Percentiles rank a stretch among this genome's conserved stretches.
Evolutionary conservation across 352 stramenopile species (phyloP).

Genomic region (Phytophthora sojae): DNA sequence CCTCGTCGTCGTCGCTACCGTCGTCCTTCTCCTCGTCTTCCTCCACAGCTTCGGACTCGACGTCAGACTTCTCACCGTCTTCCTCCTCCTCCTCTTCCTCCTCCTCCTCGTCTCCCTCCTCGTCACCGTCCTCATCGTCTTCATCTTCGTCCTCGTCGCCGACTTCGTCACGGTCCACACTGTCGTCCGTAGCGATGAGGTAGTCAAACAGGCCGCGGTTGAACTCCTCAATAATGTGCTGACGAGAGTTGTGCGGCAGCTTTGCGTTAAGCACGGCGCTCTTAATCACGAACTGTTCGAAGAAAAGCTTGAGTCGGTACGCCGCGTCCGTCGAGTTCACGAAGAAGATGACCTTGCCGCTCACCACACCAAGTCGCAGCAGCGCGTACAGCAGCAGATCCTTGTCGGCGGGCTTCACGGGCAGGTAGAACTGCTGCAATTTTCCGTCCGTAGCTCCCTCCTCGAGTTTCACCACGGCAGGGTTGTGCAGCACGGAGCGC

Average conservation of each 20-base stretch:
- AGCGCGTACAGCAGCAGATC: conserved; percentile 98
- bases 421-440: conserved; percentile 97
- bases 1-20: conserved; percentile 54
- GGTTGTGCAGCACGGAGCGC: conserved; percentile 97
- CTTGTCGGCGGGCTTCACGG: conserved; percentile 92
- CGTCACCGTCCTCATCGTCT: conserved; percentile 74
- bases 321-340: conserved; percentile 96
- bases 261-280: conserved; percentile 98
- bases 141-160: conserved; percentile 73
- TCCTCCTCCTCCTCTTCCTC: conserved; percentile 54
- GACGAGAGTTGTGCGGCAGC: conserved; percentile 96
- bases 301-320: conserved; percentile 99
- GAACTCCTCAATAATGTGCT: conserved; percentile 97
- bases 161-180: conserved; percentile 88
- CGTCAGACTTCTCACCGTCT: conserved; percentile 34
- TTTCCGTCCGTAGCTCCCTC: conserved; percentile 90
- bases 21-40: conserved; percentile 67
- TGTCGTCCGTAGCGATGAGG: conserved; percentile 98
- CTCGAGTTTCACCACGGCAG: conserved; percentile 97
- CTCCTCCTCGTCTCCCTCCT: conserved; percentile 52
- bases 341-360: conserved; percentile 99
- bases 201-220: conserved; percentile 99
- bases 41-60: conserved; percentile 68
- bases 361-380: conserved; percentile 97
- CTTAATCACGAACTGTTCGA: conserved; percentile 99